A percentile compares a stretch with the other conserved stretches of the same genome.
These are phyloP conservation scores for Scleromitrula shiraiana DNA, from an alignment of 2,329 filamentous ascomycete species.

Conservation along the genomic window DNA sequence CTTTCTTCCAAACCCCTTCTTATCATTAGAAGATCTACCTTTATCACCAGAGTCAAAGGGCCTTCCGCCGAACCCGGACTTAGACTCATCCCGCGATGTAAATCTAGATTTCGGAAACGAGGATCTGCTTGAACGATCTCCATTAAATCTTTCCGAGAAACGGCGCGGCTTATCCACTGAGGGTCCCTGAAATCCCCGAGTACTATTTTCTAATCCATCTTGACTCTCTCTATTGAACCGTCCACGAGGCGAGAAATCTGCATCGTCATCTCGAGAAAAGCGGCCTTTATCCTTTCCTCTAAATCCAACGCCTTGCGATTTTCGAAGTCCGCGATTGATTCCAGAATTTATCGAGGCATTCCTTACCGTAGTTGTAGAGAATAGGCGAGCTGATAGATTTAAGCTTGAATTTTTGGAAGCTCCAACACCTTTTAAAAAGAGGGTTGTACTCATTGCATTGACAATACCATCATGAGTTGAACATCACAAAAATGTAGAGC, in stretches of 20 bases:
- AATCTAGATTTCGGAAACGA: no score
- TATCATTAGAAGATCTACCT: no score
- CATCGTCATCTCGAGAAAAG: neutral
- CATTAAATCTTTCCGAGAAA: no score
- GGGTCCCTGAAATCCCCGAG: neutral
- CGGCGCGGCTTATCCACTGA: no score
- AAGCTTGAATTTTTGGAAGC: constrained; percentile 9
- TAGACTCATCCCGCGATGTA: no score
- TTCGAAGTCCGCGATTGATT: constrained; percentile 59
- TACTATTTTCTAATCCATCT: no score
- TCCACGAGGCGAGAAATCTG: neutral
- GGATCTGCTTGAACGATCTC: no score
- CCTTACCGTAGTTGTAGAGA: constrained; percentile 24
- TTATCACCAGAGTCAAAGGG: no score
- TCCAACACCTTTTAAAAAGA: constrained; percentile 13
- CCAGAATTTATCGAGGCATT: constrained; percentile 56
- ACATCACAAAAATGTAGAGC: neutral
- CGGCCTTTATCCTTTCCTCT: constrained; percentile 16
- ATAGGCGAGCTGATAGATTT: constrained; percentile 2
- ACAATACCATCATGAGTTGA: neutral
- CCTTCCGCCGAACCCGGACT: no score
- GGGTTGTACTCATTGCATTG: constrained; percentile 20
- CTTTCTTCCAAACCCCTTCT: no score
- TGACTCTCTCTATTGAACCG: no score
- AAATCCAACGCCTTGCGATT: constrained; percentile 33